A percentile compares a stretch with the other conserved stretches of the same genome.
Evolutionary conservation across 2,329 filamentous ascomycete genomes (phyloP).

Genomic region (Ascochyta lentis): DNA sequence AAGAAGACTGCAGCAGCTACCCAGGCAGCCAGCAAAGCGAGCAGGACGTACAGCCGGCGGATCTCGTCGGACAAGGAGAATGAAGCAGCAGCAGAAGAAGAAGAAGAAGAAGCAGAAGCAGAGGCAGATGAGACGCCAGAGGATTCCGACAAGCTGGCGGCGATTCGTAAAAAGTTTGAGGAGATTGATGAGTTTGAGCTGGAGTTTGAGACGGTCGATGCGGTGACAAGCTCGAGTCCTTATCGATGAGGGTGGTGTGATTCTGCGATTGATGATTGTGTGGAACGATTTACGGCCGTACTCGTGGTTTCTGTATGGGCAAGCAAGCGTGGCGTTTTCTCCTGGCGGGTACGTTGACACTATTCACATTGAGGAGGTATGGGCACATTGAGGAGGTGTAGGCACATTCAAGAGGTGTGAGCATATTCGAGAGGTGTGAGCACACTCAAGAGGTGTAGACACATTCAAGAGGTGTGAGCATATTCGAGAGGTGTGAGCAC

Average conservation of each 20-base stretch:
- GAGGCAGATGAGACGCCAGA: constrained; percentile 36
- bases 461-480: too few relatives aligned
- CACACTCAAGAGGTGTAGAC: too few relatives aligned
- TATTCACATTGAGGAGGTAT: too few relatives aligned
- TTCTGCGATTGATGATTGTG: neutral
- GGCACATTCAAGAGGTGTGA: too few relatives aligned
- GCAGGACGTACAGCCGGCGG: constrained; percentile 44
- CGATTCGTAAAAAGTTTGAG: constrained; percentile 56
- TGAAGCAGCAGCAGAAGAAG: constrained; percentile 33
- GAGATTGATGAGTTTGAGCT: constrained; percentile 59
- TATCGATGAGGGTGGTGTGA: constrained; percentile 35
- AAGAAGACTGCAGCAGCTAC: constrained; percentile 29
- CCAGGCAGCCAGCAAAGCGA: constrained; percentile 31
- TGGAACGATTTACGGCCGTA: neutral
- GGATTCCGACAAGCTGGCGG: constrained; percentile 48
- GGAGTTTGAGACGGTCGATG: constrained; percentile 58
- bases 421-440: too few relatives aligned
- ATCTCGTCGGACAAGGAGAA: constrained; percentile 54
- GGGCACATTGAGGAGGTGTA: too few relatives aligned
- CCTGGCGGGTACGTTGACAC: neutral
- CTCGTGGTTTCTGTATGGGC: neutral
- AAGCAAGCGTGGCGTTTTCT: constrained; percentile 10
- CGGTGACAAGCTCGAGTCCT: constrained; percentile 49
- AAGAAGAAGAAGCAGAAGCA: constrained; percentile 32
- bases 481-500: too few relatives aligned